Base-by-base conservation (phyloP, 1,284 basidiomycete genomes). In the Sporisorium reilianum region DNA sequence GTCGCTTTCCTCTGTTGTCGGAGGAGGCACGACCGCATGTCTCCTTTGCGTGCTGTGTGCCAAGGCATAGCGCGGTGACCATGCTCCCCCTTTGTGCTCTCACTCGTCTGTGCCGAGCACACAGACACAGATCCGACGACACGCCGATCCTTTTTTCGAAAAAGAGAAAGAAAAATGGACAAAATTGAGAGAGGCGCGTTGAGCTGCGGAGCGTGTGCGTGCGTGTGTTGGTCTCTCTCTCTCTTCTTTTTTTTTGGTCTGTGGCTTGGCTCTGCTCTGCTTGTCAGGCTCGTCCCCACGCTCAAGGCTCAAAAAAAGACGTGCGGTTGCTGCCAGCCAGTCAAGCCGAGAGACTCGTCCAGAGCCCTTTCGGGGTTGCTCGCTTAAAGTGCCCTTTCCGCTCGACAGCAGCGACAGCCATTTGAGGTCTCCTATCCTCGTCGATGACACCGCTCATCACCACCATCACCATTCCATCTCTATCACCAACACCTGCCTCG, bases 341-440 rank as follows among this genome's bases (percentile, higher is more conserved):
- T 28, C 46, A 48, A 59, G 41, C 46, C 53, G 28, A 55, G 28
- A 12, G 28, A 22, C 7, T 44, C 25, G 7, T 12, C 22, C 10
- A 22, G 44, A 26, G 14, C 56, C 51, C 53, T 60, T 60, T 60
- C 57, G 57, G 58, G 51, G 50, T 59, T 38, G 32, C 40, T 52
- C 56, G 56, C 58, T 46, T 60, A 34, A 7, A 30, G 30, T 36
- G 42, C 54, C 54, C n/a, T 55, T 25, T 23, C 42, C 38, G 55
- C n/a, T n/a, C n/a, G n/a, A n/a, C n/a, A n/a, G 9, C 16, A 32
- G 6, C 18, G 18, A 48, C 26, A 28, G n/a, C 16, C 26, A 10
- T 30, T 16, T 48, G 26, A 30, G 16, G 18, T n/a, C 26, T 48
- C 46, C 46, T 48, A 10, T 48, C 46, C 34, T 36, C 34, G 34